These are phyloP conservation scores for Apiospora malaysiana DNA, from an alignment of 2,329 filamentous ascomycete genomes.

Conservation along the genomic window DNA sequence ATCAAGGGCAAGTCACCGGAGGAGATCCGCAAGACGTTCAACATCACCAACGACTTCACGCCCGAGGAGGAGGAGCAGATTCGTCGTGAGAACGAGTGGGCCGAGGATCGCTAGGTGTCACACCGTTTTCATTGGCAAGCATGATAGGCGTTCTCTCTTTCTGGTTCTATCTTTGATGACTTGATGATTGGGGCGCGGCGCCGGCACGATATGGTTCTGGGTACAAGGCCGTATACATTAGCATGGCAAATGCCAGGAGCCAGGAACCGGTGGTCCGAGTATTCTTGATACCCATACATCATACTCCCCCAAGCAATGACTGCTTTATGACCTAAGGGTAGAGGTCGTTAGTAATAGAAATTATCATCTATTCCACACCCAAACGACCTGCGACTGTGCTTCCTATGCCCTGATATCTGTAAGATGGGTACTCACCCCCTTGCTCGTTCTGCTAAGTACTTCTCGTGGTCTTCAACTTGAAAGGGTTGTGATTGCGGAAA, in stretches of 20 bases:
- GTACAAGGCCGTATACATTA: constrained; percentile 1
- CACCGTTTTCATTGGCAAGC: not conserved
- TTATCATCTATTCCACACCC: no score
- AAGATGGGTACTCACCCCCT: not conserved
- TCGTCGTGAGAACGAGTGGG: constrained; percentile 89
- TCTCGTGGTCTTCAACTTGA: no score
- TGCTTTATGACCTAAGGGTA: not conserved
- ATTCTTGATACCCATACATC: not conserved
- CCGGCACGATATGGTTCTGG: not conserved
- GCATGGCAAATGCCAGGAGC: not conserved
- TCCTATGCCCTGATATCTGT: not conserved
- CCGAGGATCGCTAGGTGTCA: constrained; percentile 74
- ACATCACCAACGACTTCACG: constrained; percentile 99
- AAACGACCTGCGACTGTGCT: no score
- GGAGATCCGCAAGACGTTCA: constrained; percentile 99
- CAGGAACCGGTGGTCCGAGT: not conserved
- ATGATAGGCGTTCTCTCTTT: not conserved
- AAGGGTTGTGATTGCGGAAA: no score
- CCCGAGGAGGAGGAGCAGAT: constrained; percentile 99
- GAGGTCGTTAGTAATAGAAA: not conserved
- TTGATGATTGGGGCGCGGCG: constrained; percentile 1
- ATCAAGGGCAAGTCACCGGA: constrained; percentile 99
- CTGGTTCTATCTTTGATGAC: not conserved
- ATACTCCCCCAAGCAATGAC: not conserved
- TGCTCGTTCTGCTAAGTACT: not conserved